Percentiles rank a stretch among this genome's conserved stretches.
Evolutionary conservation across 2,329 filamentous ascomycete species (phyloP).

Genomic region (Periconia sp.): DNA sequence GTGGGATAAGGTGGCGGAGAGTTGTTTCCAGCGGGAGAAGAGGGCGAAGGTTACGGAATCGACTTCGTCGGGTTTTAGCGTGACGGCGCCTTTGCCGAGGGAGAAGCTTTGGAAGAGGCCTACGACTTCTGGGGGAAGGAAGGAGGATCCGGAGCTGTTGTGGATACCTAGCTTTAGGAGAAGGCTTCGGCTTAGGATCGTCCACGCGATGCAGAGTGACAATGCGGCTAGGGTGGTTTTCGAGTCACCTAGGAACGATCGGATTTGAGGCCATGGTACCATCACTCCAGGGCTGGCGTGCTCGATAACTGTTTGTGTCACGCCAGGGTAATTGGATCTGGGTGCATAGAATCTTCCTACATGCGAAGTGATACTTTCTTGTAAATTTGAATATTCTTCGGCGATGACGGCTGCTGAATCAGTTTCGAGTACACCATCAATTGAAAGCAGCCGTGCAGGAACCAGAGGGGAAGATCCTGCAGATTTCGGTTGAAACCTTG

Average conservation of each 20-base stretch:
- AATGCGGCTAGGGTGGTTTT: conserved; percentile 7
- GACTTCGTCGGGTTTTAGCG: conserved; percentile 3
- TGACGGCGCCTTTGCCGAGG: conserved; percentile 5
- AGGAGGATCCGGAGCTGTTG: conserved; percentile 14
- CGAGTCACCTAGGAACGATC: conserved; percentile 3
- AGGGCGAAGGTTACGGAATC: conserved; percentile 10
- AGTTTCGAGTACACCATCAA: conserved; percentile 1
- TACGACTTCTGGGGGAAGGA: conserved; percentile 15
- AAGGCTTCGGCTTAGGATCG: conserved; percentile 14
- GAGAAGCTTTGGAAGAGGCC: conserved; percentile 18
- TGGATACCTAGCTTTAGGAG: conserved; percentile 13
- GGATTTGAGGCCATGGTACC: conserved; percentile 10
- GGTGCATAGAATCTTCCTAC: conserved; percentile 11
- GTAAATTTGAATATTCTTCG: conserved; percentile 7
- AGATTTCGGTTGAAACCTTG: neutral
- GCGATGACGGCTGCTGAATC: conserved; percentile 4
- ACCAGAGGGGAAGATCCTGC: neutral
- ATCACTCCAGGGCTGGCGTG: conserved; percentile 11
- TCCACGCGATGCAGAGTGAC: conserved; percentile 14
- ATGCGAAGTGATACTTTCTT: conserved; percentile 9
- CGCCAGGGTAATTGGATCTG: neutral
- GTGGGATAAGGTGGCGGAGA: conserved; percentile 12
- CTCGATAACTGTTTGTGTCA: conserved; percentile 9
- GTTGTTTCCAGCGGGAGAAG: conserved; percentile 15
- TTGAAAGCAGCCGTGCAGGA: conserved; percentile 1